Conservation (phyloP, 2,329 filamentous ascomycete species). For the Bipolaris zeicola region DNA sequence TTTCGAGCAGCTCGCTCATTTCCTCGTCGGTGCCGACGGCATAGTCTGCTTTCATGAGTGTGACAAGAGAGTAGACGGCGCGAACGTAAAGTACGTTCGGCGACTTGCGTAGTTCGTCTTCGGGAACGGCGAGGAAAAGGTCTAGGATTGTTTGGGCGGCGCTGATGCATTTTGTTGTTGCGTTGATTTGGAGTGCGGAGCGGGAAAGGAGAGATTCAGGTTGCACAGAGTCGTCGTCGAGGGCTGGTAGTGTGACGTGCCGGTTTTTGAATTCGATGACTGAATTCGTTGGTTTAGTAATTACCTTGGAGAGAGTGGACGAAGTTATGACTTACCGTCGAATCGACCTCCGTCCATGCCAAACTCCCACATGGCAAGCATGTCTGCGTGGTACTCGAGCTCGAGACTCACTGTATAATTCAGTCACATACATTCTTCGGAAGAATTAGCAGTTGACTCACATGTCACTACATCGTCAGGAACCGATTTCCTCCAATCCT, state of each 20-base stretch:
- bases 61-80: conserved; percentile 40
- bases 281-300: neutral
- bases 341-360: conserved; percentile 47
- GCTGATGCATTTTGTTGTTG: conserved; percentile 43
- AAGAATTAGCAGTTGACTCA: conserved; percentile 14
- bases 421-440: neutral
- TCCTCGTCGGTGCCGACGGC: conserved; percentile 42
- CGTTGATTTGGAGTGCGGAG: conserved; percentile 44
- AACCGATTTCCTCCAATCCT: conserved; percentile 43
- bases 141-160: conserved; percentile 42
- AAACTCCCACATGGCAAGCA: conserved; percentile 47
- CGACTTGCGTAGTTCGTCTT: conserved; percentile 29
- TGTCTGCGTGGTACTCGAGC: conserved; percentile 42
- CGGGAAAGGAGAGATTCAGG: conserved; percentile 42
- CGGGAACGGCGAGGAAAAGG: conserved; percentile 30
- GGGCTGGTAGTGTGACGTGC: conserved; percentile 40
- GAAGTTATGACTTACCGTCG: conserved; percentile 18
- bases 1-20: conserved; percentile 43
- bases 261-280: conserved; percentile 44
- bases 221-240: conserved; percentile 42
- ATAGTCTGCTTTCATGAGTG: conserved; percentile 44
- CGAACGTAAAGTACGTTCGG: conserved; percentile 42
- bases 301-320: neutral
- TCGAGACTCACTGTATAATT: conserved; percentile 22
- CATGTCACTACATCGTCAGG: conserved; percentile 39